Evolutionary conservation across 305 asterid genomes (phyloP).

Genomic region (Solanum hybrid): DNA sequence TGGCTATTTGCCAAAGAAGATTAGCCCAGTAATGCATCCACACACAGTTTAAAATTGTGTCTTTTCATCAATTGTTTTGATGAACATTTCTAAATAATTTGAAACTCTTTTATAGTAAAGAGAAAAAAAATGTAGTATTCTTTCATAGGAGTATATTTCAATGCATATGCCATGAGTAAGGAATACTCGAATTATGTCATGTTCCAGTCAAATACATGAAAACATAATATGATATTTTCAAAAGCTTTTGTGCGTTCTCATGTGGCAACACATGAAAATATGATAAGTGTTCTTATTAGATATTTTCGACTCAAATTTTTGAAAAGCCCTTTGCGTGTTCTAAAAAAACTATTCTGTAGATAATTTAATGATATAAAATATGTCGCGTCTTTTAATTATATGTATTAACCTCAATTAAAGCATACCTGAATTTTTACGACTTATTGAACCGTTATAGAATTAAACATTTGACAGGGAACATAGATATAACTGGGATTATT

Average conservation of each 20-base stretch:
- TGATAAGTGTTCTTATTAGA: neutral
- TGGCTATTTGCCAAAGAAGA: constrained; percentile 3
- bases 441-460: neutral
- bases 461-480: neutral
- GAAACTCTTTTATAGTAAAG: neutral
- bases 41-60: neutral
- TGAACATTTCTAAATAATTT: neutral
- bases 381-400: neutral
- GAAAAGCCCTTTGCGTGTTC: neutral
- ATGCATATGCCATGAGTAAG: neutral
- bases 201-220: neutral
- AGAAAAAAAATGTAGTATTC: neutral
- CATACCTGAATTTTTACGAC: too few relatives aligned
- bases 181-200: neutral
- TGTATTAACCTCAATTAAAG: too few relatives aligned
- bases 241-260: neutral
- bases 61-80: neutral
- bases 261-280: neutral
- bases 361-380: too few relatives aligned
- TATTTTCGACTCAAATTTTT: neutral
- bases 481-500: neutral
- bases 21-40: constrained; percentile 1
- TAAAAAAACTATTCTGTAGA: neutral
- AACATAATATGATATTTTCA: neutral
- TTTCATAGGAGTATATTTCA: neutral